Evolutionary conservation across 768 basidiomycete species (phyloP), one percentile per base, ranked within the genome.

Genomic region (Xerocomellus dryophilus): DNA sequence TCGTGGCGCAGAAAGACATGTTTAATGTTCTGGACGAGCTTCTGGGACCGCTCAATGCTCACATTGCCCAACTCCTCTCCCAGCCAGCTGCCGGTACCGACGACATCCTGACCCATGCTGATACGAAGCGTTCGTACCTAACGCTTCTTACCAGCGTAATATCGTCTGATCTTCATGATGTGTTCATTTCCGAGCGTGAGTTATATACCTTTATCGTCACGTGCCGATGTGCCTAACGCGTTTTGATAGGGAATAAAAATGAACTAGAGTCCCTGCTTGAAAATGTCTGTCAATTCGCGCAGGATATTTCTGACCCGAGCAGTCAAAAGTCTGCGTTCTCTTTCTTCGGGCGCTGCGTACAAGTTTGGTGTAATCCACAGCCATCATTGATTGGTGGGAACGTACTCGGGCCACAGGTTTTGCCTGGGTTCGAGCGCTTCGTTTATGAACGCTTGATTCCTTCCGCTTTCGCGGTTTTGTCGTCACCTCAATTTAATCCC

Each of bases 371-470:
- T 35, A 82, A 80, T 51, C 78, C 79, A 21, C 66, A 71, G 43
- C 64, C 73, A 38, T 59, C 73, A 25, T 47, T 65, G 21, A 42
- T 65, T 3, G 58, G 63, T 3, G 70, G 77, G 20, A 74, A 76
- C 46, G 74, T 75, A 15, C 57, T 57, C 15, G 55, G 48, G 35
- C 66, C 62, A 32, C 63, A 61, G 23, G 73, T 77, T 11, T 71
- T 98, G 41, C 93, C 93, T 11, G 95, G 96, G 1, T 98, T 97
- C 61, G 94, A 98, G 61, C 81, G 83, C 14, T 95, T 95, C 67
- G 81, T 96, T 29, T 98, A 98, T 63, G 88, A 94, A 57, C 82
- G 85, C 12, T 72, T 96, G 32, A 76, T 98, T 47, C 90, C 93
- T 11, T 74, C 83, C 3, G 87, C 86, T 21, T 97, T 99, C 70